Conservation (phyloP, 2,329 filamentous ascomycete genomes). For the Fusarium graminum region DNA sequence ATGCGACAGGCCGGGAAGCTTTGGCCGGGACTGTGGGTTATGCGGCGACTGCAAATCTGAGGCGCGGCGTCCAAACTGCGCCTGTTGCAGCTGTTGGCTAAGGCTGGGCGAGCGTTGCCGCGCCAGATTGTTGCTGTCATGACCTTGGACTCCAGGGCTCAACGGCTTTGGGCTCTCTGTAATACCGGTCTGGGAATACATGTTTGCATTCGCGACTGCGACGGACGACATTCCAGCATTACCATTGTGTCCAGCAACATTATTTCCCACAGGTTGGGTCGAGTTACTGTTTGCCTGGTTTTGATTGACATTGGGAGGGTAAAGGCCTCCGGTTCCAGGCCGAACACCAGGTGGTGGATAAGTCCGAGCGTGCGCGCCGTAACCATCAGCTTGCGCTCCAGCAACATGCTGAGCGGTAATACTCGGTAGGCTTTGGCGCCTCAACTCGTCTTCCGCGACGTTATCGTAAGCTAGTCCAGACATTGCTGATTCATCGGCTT, state of each 20-base stretch:
- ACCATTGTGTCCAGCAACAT: constrained; percentile 59
- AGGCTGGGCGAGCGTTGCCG: constrained; percentile 76
- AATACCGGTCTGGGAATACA: constrained; percentile 80
- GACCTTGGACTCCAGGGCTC: constrained; percentile 70
- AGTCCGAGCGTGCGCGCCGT: constrained; percentile 77
- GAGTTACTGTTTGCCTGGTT: constrained; percentile 67
- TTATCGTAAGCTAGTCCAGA: constrained; percentile 68
- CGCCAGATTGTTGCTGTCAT: constrained; percentile 64
- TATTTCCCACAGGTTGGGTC: constrained; percentile 64
- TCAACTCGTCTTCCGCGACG: constrained; percentile 72
- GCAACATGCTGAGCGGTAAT: constrained; percentile 79
- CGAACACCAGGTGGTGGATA: constrained; percentile 77
- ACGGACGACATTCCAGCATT: constrained; percentile 65
- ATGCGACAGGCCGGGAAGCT: constrained; percentile 56
- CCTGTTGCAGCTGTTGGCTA: constrained; percentile 74
- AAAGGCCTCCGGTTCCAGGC: constrained; percentile 67
- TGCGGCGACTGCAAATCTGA: constrained; percentile 69
- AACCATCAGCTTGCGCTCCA: constrained; percentile 60
- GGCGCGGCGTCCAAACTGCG: constrained; percentile 67
- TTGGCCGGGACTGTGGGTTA: constrained; percentile 57
- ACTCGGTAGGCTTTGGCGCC: constrained; percentile 78
- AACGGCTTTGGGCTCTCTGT: constrained; percentile 90
- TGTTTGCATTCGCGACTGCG: constrained; percentile 63
- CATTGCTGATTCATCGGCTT: constrained; percentile 69
- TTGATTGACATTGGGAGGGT: constrained; percentile 71